Evolutionary conservation across 768 basidiomycete species (phyloP).

Genomic region (Exidia glandulosa): DNA sequence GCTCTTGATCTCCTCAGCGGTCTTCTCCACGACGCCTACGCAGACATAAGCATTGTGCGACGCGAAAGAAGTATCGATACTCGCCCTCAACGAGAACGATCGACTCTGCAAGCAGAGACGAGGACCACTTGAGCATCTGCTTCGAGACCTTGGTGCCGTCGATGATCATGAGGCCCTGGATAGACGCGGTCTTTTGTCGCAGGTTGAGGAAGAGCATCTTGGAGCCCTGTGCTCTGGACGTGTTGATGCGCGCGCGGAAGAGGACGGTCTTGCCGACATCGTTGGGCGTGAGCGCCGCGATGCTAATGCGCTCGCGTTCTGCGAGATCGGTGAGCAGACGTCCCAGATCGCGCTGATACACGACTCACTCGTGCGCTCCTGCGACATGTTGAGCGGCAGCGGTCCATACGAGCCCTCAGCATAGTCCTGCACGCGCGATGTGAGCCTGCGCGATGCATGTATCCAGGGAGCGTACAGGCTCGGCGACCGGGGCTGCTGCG

Average conservation of each 20-base stretch:
- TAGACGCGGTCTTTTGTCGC: constrained; percentile 74
- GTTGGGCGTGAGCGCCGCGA: constrained; percentile 48
- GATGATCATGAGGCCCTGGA: constrained; percentile 74
- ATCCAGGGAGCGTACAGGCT: constrained; percentile 13
- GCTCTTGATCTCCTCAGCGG: constrained; percentile 81
- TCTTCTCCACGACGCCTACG: constrained; percentile 58
- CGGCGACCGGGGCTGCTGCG: constrained; percentile 51
- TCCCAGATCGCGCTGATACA: not conserved
- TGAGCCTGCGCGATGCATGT: constrained; percentile 8
- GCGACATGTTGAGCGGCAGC: constrained; percentile 85
- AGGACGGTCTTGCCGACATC: constrained; percentile 66
- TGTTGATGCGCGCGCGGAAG: constrained; percentile 85
- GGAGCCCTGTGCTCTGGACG: constrained; percentile 81
- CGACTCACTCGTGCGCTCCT: constrained; percentile 42
- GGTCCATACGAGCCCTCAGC: constrained; percentile 74
- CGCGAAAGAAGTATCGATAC: not conserved
- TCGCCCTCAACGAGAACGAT: constrained; percentile 75
- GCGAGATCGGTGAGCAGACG: constrained; percentile 22
- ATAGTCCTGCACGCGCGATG: constrained; percentile 43
- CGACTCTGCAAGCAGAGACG: constrained; percentile 67
- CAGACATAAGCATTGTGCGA: not conserved
- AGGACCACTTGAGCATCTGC: constrained; percentile 95
- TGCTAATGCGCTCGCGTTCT: constrained; percentile 47
- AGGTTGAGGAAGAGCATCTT: constrained; percentile 94
- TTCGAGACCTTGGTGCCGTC: constrained; percentile 74